A percentile compares a stretch with the other conserved stretches of the same genome.
phyloP scores from a whole-genome alignment of 2,329 filamentous ascomycete genomes.

The Metarhizium album region DNA sequence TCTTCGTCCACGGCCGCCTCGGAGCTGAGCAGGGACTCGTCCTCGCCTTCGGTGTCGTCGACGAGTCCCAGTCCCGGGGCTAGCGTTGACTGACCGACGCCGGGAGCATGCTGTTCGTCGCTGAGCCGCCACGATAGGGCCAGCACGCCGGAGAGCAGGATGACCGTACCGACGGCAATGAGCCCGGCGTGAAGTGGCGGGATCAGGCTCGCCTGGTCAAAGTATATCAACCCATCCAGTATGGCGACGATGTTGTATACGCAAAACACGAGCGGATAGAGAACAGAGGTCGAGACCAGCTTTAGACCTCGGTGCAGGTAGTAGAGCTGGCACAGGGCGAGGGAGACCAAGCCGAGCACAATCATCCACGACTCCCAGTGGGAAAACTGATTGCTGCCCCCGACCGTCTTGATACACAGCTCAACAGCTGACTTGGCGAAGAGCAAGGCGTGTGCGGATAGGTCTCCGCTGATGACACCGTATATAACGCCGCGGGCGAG shows the following conservation, averaged over 20 bases:
- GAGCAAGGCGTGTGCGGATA: constrained; percentile 86
- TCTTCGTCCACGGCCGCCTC: constrained; percentile 33
- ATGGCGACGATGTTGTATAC: constrained; percentile 99
- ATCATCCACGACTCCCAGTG: constrained; percentile 94
- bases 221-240: constrained; percentile 93
- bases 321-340: constrained; percentile 86
- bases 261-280: constrained; percentile 97
- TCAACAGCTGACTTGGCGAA: constrained; percentile 96
- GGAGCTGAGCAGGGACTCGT: constrained; percentile 42
- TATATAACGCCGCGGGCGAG: constrained; percentile 77
- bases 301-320: constrained; percentile 91
- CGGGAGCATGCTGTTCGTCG: constrained; percentile 57
- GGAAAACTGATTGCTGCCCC: constrained; percentile 85
- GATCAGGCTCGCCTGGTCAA: constrained; percentile 75
- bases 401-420: constrained; percentile 75
- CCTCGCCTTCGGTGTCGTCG: constrained; percentile 54
- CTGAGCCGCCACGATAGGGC: constrained; percentile 89
- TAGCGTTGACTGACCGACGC: constrained; percentile 55
- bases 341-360: constrained; percentile 64
- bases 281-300: constrained; percentile 85
- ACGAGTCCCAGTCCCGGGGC: constrained; percentile 75
- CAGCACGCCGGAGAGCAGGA: constrained; percentile 78
- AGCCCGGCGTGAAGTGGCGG: constrained; percentile 64
- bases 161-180: constrained; percentile 75
- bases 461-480: constrained; percentile 79